phyloP scores from a whole-genome alignment of 2,329 filamentous ascomycete genomes.

The Trichoderma arundinaceum region DNA sequence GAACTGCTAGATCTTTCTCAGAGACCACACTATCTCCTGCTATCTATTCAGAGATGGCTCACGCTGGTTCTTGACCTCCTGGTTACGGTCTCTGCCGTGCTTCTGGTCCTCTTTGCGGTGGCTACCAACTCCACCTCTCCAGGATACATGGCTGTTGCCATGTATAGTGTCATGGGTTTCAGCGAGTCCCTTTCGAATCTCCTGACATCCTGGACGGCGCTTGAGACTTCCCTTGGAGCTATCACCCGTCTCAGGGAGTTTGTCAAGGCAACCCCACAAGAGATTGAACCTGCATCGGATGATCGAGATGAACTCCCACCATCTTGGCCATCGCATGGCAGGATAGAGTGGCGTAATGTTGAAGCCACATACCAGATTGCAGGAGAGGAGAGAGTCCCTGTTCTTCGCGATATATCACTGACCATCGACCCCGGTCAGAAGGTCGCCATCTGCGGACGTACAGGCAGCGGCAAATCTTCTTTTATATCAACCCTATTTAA shows the following conservation, averaged over 20 bases:
- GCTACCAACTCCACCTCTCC: slow-evolving; percentile 21
- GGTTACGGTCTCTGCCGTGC: slow-evolving; percentile 40
- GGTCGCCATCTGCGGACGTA: slow-evolving; percentile 46
- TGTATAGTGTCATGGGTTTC: slow-evolving; percentile 32
- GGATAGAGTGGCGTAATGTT: not conserved
- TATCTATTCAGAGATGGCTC: slow-evolving; percentile 61
- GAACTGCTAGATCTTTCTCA: slow-evolving; percentile 57
- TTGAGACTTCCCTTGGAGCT: slow-evolving; percentile 34
- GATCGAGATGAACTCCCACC: not conserved
- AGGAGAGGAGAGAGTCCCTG: slow-evolving; percentile 8
- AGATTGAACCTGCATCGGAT: slow-evolving; percentile 17
- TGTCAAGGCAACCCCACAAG: slow-evolving; percentile 21
- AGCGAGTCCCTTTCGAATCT: slow-evolving; percentile 30
- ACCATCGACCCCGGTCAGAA: slow-evolving; percentile 34
- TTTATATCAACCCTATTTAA: slow-evolving; percentile 33
- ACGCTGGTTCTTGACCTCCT: slow-evolving; percentile 55
- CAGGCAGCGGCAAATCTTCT: slow-evolving; percentile 41
- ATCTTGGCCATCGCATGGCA: slow-evolving; percentile 3
- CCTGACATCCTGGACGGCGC: slow-evolving; percentile 32
- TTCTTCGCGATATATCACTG: slow-evolving; percentile 27
- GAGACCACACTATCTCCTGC: slow-evolving; percentile 60
- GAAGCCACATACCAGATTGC: not conserved
- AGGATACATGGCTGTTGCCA: slow-evolving; percentile 29
- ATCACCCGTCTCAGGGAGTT: slow-evolving; percentile 27
- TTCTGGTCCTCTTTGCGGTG: slow-evolving; percentile 53